Evolutionary conservation across 1,139 yeast genomes (phyloP), one percentile per base, ranked within the genome.

Genomic region (Geotrichum carabidarum): DNA sequence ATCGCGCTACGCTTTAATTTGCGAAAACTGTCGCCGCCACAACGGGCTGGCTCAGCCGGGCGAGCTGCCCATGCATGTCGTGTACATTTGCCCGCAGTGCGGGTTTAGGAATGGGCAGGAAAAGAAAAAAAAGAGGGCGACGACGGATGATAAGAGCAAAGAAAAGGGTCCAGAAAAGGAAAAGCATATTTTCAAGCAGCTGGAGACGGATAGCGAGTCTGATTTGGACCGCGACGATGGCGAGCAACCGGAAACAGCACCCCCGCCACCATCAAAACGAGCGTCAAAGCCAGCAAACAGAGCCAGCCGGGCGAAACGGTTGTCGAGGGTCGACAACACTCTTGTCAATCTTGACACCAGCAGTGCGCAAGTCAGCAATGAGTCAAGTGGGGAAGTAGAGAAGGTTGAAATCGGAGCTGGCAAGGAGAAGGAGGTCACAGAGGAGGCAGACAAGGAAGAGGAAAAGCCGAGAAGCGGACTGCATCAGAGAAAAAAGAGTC

Each of bases 11-110:
- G 96, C 96, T 0, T 75, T 88, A 62, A 85, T 88, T 17, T 88
- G 96, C 66, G 61, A 66, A 31, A 72, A 76, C 15, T 88, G 96
- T 65, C 74, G 70, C 46, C 73, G 76, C 31, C 95, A 88, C 68
- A 88, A 88, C 65, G 96, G 96, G 1, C 74, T 88, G 53, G 95
- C 95, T 0, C 88, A 90, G 4, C 91, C 89, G 1, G 85, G 86
- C 15, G 71, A 73, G 54, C 66, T 74, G 22, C 88, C 95, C 0
- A 68, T 67, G 4, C 70, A 73, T 17, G 81, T 89, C 8, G 71
- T 71, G 55, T 91, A 84, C 65, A 70, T 76, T 5, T 91, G 98
- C 69, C 89, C 93, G 9, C 72, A 74, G 36, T 91, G 98, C 71
- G 89, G 88, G 0, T 63, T 64, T 15, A 59, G 78, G 62, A 85